Evolutionary conservation across 2,329 filamentous ascomycete genomes (phyloP), one percentile per base, ranked within the genome.

Genomic region (Hirsutella thompsonii): DNA sequence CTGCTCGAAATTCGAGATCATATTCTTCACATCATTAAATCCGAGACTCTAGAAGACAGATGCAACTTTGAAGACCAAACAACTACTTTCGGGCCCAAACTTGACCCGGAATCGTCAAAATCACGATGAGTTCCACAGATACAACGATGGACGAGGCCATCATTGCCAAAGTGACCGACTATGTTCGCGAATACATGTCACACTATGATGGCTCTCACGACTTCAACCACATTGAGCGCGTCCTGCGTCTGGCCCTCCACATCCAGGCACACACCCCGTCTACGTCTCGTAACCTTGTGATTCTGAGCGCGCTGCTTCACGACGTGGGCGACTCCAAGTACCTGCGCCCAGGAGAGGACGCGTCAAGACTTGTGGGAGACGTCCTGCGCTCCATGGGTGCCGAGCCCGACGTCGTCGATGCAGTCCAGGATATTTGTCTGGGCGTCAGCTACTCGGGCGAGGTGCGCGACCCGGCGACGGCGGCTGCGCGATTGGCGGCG

Each of bases 291-390:
- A 63, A 67, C 10, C 59, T 79, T 20, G 68, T 92, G 47, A 75
- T 76, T 21, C 76, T 93, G 20, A 68, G 77, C 2, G 84, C 83
- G 2, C 70, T 89, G 4, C 72, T 90, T n/a, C 89, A 94, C 63
- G 89, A 94, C 52, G 80, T 94, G 16, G 86, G 84, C 45, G 89
- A 94, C 63, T 79, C 74, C 58, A 94, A 94, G 63, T 94, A 94
- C 58, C 59, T 79, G 14, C 54, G 66, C 42, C 65, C 72, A 1
- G 71, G 69, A 42, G 67, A 80, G 48, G 72, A 81, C 54, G 54
- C 66, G 4, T 66, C 72, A 3, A 76, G 71, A 13, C 62, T 77
- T 46, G 68, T 84, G 26, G 59, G 63, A 14, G 59, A 68, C 21
- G 58, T 81, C 6, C 69, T 88, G 2, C 47, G 68, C 13, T 66